Conservation (phyloP, 352 stramenopile species). For the Pythium coloratum region DNA sequence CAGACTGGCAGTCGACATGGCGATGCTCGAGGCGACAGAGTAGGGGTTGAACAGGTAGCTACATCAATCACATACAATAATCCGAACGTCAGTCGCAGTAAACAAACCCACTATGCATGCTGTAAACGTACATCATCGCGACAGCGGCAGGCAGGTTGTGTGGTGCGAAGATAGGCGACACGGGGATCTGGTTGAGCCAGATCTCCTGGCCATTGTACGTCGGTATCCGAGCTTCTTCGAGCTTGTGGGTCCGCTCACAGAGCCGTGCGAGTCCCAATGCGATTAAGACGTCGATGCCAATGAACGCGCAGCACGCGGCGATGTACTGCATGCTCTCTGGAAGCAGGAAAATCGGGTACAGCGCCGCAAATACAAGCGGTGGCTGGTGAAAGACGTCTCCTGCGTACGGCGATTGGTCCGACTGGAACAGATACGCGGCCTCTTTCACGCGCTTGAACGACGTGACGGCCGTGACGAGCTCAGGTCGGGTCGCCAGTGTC, state of each 20-base stretch:
- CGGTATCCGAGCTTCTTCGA: constrained; percentile 49
- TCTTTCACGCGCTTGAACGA: constrained; percentile 66
- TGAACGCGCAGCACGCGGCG: constrained; percentile 40
- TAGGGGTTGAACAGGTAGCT: constrained; percentile 82
- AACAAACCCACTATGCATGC: not conserved
- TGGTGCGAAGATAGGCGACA: constrained; percentile 65
- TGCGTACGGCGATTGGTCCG: constrained; percentile 57
- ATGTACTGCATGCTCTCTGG: constrained; percentile 32
- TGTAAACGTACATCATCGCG: constrained; percentile 45
- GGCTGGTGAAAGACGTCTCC: constrained; percentile 85
- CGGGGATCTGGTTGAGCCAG: constrained; percentile 67
- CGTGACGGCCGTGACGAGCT: constrained; percentile 65
- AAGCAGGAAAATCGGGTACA: constrained; percentile 51
- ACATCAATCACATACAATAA: not conserved
- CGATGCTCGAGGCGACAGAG: constrained; percentile 60
- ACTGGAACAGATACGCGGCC: constrained; percentile 50
- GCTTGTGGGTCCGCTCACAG: constrained; percentile 40
- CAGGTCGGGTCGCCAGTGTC: constrained; percentile 50
- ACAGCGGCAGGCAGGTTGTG: constrained; percentile 45
- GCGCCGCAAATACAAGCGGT: constrained; percentile 67
- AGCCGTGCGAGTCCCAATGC: constrained; percentile 59
- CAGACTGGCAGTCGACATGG: constrained; percentile 70
- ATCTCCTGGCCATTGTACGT: constrained; percentile 49
- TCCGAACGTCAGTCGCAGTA: not conserved
- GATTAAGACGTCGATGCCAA: constrained; percentile 55